Evolutionary conservation across 2,329 filamentous ascomycete species (phyloP).

Genomic region (Neurospora sp.): DNA sequence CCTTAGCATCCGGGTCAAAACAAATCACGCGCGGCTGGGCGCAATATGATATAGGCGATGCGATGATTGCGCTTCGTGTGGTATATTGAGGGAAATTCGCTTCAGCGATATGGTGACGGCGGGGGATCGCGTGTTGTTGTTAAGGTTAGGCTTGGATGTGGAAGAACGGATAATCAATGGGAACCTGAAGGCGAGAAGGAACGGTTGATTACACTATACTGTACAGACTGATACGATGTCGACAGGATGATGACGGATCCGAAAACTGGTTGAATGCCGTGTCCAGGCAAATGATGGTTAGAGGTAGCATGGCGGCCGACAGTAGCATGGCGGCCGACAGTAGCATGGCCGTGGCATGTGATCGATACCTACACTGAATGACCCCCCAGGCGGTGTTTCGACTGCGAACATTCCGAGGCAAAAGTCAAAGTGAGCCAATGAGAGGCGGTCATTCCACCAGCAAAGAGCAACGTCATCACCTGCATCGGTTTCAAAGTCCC

Average conservation of each 20-base stretch:
- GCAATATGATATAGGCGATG: neutral
- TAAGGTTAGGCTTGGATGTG: neutral
- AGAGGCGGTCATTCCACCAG: constrained; percentile 4
- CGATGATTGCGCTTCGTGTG: neutral
- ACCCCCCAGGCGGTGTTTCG: constrained; percentile 1
- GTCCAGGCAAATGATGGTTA: neutral
- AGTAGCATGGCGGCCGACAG: neutral
- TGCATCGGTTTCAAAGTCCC: neutral
- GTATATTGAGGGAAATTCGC: neutral
- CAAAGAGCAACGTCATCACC: constrained; percentile 8
- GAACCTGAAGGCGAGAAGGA: neutral
- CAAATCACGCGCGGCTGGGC: neutral
- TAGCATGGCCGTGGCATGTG: constrained; percentile 13
- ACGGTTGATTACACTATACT: neutral
- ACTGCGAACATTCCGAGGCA: constrained; percentile 10
- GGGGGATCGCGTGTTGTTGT: neutral
- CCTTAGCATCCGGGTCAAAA: neutral
- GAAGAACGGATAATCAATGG: neutral
- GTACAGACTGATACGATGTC: neutral
- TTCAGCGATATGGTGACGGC: neutral
- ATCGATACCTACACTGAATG: neutral
- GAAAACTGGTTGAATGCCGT: neutral
- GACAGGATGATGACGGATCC: neutral
- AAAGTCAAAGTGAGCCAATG: neutral
- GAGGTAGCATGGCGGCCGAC: neutral